Conservation (phyloP, 805 yeast genomes). For the Hanseniaspora nectarophila region DNA sequence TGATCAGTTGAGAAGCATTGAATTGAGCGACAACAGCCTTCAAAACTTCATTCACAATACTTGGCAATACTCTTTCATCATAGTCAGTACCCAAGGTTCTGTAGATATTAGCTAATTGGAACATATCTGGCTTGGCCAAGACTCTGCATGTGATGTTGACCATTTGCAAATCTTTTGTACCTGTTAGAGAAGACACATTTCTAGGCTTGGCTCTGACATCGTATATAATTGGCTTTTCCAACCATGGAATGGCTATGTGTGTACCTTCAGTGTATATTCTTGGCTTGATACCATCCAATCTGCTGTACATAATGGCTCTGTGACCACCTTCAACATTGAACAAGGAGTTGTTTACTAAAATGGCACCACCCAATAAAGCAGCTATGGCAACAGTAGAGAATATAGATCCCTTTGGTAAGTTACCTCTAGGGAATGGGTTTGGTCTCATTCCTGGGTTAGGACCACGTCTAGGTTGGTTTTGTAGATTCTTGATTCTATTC, state of each 20-base stretch:
- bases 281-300: constrained; percentile 73
- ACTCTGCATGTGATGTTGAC: constrained; percentile 98
- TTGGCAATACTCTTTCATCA: constrained; percentile 93
- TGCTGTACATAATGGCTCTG: constrained; percentile 85
- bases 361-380: constrained; percentile 45
- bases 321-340: constrained; percentile 98
- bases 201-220: constrained; percentile 97
- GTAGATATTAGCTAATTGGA: constrained; percentile 68
- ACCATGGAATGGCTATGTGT: constrained; percentile 85
- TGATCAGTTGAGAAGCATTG: constrained; percentile 93
- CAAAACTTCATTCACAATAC: constrained; percentile 94
- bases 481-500: constrained; percentile 10
- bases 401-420: constrained; percentile 41
- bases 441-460: neutral
- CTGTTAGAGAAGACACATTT: constrained; percentile 89
- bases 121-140: constrained; percentile 72
- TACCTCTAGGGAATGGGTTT: constrained; percentile 16
- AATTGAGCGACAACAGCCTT: constrained; percentile 96
- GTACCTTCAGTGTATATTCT: constrained; percentile 87
- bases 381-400: constrained; percentile 55
- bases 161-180: constrained; percentile 97
- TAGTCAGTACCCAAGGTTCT: constrained; percentile 90
- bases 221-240: constrained; percentile 82
- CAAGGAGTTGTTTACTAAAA: constrained; percentile 43
- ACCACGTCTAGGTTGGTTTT: constrained; percentile 7